Evolutionary conservation across 2,329 filamentous ascomycete genomes (phyloP).

Genomic region (Neofusicoccum sp.): DNA sequence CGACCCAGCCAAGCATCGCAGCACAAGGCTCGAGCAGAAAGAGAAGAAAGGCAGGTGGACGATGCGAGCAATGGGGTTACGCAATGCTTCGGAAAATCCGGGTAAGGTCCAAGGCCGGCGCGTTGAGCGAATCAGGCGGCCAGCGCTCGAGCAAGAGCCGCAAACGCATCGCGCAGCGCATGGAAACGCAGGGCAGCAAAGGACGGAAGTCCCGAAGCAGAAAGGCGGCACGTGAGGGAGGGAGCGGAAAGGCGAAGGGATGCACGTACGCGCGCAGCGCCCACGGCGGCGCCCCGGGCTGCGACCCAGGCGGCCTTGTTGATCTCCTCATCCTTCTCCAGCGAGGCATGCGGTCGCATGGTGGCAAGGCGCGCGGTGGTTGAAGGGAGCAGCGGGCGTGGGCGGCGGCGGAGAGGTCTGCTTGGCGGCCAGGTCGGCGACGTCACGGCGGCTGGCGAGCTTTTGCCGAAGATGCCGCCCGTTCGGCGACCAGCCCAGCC

Average conservation of each 20-base stretch:
- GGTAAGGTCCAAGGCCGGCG: no score
- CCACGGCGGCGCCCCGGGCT: conserved; percentile 62
- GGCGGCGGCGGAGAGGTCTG: neutral
- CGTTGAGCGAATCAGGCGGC: no score
- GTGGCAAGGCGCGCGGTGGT: conserved; percentile 13
- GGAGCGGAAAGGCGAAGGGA: neutral
- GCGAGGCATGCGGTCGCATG: conserved; percentile 55
- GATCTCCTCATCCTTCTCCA: conserved; percentile 63
- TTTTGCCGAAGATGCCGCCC: conserved; percentile 3
- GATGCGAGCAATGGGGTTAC: neutral
- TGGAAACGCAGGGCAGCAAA: no score
- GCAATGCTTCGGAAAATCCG: neutral
- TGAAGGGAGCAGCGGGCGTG: neutral
- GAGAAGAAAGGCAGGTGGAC: neutral
- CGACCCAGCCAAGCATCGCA: no score
- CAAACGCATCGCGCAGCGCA: no score
- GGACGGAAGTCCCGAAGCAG: neutral
- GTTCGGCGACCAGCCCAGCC: neutral
- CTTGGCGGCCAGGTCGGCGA: neutral
- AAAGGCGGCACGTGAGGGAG: neutral
- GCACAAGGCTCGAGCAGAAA: no score
- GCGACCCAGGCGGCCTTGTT: conserved; percentile 71
- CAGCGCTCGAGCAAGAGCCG: no score
- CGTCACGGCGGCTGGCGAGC: neutral
- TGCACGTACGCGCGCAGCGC: conserved; percentile 57